Evolutionary conservation across 192 early-diverging fungal species (phyloP), one percentile per base, ranked within the genome.

Genomic region (Phlyctochytrium bullatum): DNA sequence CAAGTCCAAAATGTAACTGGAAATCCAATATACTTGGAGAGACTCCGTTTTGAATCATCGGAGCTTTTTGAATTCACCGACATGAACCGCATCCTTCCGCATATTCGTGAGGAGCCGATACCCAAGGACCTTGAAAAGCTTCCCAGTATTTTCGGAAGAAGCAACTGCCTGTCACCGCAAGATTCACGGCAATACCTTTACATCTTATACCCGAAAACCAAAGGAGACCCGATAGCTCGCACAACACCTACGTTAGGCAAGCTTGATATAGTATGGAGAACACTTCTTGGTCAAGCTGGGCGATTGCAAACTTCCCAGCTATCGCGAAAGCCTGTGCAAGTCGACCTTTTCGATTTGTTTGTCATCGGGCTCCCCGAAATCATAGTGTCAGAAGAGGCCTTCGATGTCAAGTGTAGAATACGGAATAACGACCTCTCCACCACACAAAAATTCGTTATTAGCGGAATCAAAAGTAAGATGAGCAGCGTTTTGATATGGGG

Each of bases 231-330:
- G 25, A 58, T 86, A 33, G 82, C 90, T 2, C 81, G 87, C 40
- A 86, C 90, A 20, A 89, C 91, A 2, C 88, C 92, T 35, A 88
- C 89, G 28, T 80, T 97, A 16, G 96, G 96, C 2, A 94, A 93
- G 80, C 83, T 97, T 56, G 94, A 97, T 72, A 97, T 97, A 62
- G 78, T 90, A n/a, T 98, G 96, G 96, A 79, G 91, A 34, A 89
- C 92, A n/a, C 82, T 85, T 12, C 88, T 95, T 59, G 95, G 96
- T 31, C 91, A 92, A 73, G 81, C 88, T 0, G 96, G 94, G 0
- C 84, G 94, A 4, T 76, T 96, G 61, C 95, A 98, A 78, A 98
- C 96, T 33, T 90, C 91, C 17, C 94, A 97, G 75, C 78, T 98
- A 36, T 78, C 86, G 64, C 88, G 94, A 47, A 96, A 94, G 76